Conservation (phyloP, 83 land plant species). For the Isoetes engelmannii region DNA sequence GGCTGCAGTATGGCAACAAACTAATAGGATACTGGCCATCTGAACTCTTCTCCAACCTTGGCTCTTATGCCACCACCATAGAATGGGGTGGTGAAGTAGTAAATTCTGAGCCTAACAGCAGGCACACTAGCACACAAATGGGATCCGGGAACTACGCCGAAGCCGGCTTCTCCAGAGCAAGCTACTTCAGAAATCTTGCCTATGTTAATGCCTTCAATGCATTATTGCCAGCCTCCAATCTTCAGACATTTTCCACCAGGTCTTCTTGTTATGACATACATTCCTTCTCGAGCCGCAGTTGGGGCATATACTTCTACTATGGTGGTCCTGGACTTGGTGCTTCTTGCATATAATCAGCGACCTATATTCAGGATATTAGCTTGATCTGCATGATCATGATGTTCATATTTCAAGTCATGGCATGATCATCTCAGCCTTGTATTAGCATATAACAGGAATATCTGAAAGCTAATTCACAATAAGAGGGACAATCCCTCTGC, state of each 20-base stretch:
- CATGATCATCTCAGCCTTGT: too few species aligned
- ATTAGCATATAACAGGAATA: too few species aligned
- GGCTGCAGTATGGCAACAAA: conserved; percentile 48
- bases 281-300: conserved; percentile 40
- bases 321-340: conserved; percentile 78
- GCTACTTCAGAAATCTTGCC: conserved; percentile 72
- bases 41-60: conserved; percentile 56
- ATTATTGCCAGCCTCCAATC: conserved; percentile 36
- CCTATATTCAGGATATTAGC: too few species aligned
- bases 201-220: conserved; percentile 54
- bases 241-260: conserved; percentile 52
- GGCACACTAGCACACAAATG: conserved; percentile 81
- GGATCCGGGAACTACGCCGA: conserved; percentile 78
- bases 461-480: too few species aligned
- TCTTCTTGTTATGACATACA: conserved; percentile 71
- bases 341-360: conserved; percentile 33
- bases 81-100: conserved; percentile 94
- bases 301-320: conserved; percentile 82
- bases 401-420: too few species aligned
- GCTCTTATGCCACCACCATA: conserved; percentile 62
- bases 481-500: too few species aligned
- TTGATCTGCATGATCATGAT: too few species aligned
- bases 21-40: conserved; percentile 87
- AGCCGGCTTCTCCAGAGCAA: conserved; percentile 62
- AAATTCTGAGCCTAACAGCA: conserved; percentile 45